Conservation (phyloP, 305 asterid species). For the Solanum hybrid region DNA sequence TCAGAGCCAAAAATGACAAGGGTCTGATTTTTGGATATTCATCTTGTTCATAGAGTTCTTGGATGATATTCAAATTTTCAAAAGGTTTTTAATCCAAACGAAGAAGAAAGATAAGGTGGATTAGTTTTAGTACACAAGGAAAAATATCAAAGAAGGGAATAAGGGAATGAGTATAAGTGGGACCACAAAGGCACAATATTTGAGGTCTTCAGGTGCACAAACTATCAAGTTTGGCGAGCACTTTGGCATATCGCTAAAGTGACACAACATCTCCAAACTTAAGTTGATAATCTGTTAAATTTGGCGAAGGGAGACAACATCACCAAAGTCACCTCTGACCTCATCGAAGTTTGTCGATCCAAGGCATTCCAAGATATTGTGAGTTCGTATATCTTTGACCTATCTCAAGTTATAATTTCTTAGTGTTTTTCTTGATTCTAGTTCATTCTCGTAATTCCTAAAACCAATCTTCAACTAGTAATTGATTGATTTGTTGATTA, state of each 20-base stretch:
- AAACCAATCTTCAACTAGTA: neutral
- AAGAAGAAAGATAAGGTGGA: neutral
- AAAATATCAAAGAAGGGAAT: neutral
- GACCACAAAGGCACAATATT: neutral
- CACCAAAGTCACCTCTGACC: neutral
- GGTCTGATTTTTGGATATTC: neutral
- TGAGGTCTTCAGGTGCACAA: neutral
- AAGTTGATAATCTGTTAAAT: neutral
- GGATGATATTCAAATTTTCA: neutral
- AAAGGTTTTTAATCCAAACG: neutral
- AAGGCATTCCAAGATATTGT: neutral
- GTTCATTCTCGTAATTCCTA: neutral
- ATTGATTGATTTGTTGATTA: neutral
- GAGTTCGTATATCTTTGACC: neutral
- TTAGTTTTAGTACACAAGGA: neutral
- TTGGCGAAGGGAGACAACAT: neutral
- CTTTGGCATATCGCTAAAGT: too few species aligned
- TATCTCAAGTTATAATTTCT: neutral
- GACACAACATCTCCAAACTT: neutral
- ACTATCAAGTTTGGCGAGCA: neutral
- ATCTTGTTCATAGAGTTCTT: neutral
- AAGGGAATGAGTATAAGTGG: neutral
- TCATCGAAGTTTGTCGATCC: neutral
- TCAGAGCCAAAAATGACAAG: neutral
- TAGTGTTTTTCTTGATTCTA: too few species aligned